Conservation (phyloP, 2,329 filamentous ascomycete genomes). For the Exophiala mesophila region DNA sequence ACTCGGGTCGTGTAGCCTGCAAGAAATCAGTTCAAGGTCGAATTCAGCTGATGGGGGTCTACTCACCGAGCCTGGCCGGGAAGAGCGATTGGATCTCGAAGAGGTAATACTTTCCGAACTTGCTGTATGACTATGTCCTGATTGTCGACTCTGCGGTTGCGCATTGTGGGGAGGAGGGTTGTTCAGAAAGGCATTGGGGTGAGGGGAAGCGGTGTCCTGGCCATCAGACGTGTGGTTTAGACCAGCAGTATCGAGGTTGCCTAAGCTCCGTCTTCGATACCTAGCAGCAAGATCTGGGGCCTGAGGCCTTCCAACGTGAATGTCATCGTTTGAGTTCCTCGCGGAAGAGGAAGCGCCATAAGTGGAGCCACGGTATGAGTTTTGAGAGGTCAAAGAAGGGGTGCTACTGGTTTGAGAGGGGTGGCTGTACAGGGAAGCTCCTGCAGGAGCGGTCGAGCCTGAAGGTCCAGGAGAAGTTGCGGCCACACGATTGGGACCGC, state of each 20-base stretch:
- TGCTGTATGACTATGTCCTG: conserved; percentile 46
- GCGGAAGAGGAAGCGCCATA: conserved; percentile 49
- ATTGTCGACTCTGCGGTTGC: conserved; percentile 23
- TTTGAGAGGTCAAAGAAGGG: conserved; percentile 29
- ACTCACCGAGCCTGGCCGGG: conserved; percentile 64
- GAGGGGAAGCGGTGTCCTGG: conserved; percentile 27
- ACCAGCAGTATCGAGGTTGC: conserved; percentile 52
- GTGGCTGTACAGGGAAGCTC: conserved; percentile 53
- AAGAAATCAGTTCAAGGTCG: too few relatives aligned
- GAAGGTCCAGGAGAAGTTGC: conserved; percentile 44
- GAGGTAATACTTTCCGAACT: conserved; percentile 62
- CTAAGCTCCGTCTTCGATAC: conserved; percentile 77
- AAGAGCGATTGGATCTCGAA: conserved; percentile 41
- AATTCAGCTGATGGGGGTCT: too few relatives aligned
- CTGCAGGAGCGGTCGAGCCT: conserved; percentile 51
- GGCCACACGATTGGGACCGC: conserved; percentile 11
- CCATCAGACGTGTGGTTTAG: conserved; percentile 33
- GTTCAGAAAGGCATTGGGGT: conserved; percentile 32
- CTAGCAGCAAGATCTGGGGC: conserved; percentile 65
- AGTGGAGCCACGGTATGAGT: conserved; percentile 30
- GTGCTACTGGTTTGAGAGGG: conserved; percentile 36
- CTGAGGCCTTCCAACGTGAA: conserved; percentile 48
- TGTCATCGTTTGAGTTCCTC: conserved; percentile 65
- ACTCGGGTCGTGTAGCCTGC: too few relatives aligned
- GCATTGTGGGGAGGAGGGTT: conserved; percentile 19